These are phyloP conservation scores for Colletotrichum magnum DNA, from an alignment of 2,329 filamentous ascomycete species.

Conservation along the genomic window DNA sequence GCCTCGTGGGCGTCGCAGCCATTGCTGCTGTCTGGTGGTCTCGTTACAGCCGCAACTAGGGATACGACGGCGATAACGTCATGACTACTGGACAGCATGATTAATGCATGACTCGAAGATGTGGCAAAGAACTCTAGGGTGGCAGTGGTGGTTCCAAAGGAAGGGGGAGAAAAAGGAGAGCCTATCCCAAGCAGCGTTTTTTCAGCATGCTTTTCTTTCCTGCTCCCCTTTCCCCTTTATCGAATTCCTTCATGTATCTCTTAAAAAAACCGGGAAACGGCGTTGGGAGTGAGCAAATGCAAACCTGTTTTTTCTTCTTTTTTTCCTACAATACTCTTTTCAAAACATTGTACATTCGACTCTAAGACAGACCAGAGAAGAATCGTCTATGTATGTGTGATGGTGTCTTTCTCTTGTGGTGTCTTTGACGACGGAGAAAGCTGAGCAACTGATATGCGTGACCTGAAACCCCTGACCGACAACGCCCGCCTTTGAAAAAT, in stretches of 20 bases:
- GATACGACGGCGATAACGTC: background rate
- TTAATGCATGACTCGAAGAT: background rate
- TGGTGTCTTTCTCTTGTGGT: background rate
- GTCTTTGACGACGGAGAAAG: background rate
- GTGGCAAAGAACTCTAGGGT: background rate
- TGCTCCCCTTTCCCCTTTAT: background rate
- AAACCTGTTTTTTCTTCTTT: conserved; percentile 5
- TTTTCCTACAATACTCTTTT: background rate
- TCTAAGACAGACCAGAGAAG: conserved; percentile 5
- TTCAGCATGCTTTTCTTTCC: conserved; percentile 16
- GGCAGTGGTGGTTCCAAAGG: background rate
- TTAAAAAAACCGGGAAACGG: conserved; percentile 9
- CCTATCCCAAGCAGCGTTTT: conserved; percentile 1
- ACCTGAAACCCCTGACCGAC: background rate
- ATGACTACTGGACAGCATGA: background rate
- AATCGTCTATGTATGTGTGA: conserved; percentile 23
- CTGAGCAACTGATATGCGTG: background rate
- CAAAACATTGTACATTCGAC: conserved; percentile 28
- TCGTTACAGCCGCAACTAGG: conserved; percentile 26
- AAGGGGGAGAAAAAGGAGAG: background rate
- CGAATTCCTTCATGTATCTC: background rate
- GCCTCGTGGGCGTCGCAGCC: conserved; percentile 54
- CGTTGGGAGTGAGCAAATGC: conserved; percentile 25
- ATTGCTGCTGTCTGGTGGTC: conserved; percentile 44
- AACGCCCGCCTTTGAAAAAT: background rate